Base-by-base conservation (phyloP, 345 rosid species). In the Erodium maritimum region DNA sequence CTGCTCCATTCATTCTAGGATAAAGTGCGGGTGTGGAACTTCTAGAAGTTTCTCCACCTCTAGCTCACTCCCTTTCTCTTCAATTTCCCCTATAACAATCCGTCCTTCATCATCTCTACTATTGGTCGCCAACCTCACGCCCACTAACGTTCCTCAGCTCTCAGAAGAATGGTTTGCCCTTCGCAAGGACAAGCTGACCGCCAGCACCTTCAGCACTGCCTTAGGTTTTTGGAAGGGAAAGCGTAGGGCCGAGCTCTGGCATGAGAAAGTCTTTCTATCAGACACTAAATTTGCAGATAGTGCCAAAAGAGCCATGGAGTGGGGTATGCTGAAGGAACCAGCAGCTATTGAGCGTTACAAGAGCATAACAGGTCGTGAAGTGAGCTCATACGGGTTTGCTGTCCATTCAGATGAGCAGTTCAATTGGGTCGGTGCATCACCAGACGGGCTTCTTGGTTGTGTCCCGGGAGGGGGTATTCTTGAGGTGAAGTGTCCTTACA, bases 111-210 rank as follows among this genome's bases (percentile, higher is more conserved):
- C 84, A 0, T 69, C 87, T 24, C 58, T 84, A 14, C 69, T 69
- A 23, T 57, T 79, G 23, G 71, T 71, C 57, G 75, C 87, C 19
- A 46, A 66, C 33, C 61, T 77, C 53, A 66, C 78, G 11, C 83
- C 73, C 12, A 79, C 82, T 0, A 83, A 84, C 61, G 69, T 71
- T 37, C 87, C 90, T 8, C 98, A 91, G 73, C 88, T 81, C 10
- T 91, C 98, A 4, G 89, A 91, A 18, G 96, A 88, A 79, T 91
- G 98, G 98, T 88, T 86, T 74, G 88, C 87, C 19, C 68, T 91
- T 34, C 70, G 95, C 55, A 84, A 66, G 81, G 80, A 88, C 77
- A 81, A 79, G 76, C 74, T 91, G 61, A 91, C 98, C 6, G 81
- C 98, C 0, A 91, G 98, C 78, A 88, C 96, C 57, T 91, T 91